phyloP scores from a whole-genome alignment of 2,329 filamentous ascomycete genomes.

The Blastomyces parvus region DNA sequence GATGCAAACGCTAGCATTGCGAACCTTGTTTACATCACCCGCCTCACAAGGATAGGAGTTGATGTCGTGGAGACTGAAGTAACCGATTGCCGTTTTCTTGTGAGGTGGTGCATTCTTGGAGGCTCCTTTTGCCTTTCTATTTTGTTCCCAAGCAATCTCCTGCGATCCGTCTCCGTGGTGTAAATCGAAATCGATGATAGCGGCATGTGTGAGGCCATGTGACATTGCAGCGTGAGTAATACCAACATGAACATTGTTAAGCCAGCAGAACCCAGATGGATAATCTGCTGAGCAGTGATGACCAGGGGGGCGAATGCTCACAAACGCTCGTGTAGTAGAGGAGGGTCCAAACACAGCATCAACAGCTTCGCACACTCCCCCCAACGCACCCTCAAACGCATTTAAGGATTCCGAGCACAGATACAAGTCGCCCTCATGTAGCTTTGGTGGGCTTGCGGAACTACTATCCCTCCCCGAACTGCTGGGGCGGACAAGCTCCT shows the following conservation, averaged over 20 bases:
- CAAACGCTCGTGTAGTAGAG: constrained; percentile 70
- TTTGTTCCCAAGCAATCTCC: constrained; percentile 84
- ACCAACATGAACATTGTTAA: constrained; percentile 96
- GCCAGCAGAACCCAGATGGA: constrained; percentile 95
- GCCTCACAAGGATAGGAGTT: constrained; percentile 95
- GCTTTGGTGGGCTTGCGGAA: constrained; percentile 40
- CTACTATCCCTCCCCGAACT: constrained; percentile 30
- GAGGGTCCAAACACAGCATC: constrained; percentile 64
- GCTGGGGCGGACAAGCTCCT: constrained; percentile 61
- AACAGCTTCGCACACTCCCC: constrained; percentile 86
- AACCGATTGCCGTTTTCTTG: constrained; percentile 83
- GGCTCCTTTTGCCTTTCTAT: constrained; percentile 55
- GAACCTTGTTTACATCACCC: constrained; percentile 88
- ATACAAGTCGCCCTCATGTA: constrained; percentile 88
- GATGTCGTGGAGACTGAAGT: constrained; percentile 95
- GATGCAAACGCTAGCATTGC: constrained; percentile 86
- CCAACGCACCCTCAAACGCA: constrained; percentile 82
- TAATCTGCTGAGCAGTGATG: constrained; percentile 87
- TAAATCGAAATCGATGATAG: constrained; percentile 84
- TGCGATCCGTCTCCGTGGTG: constrained; percentile 96
- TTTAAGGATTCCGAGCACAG: constrained; percentile 75
- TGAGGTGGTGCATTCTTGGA: constrained; percentile 62
- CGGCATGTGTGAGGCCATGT: constrained; percentile 84
- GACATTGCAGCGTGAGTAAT: constrained; percentile 80
- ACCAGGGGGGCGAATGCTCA: constrained; percentile 83